Base-by-base conservation (phyloP, 2,329 filamentous ascomycete genomes). In the Talaromyces sp. region DNA sequence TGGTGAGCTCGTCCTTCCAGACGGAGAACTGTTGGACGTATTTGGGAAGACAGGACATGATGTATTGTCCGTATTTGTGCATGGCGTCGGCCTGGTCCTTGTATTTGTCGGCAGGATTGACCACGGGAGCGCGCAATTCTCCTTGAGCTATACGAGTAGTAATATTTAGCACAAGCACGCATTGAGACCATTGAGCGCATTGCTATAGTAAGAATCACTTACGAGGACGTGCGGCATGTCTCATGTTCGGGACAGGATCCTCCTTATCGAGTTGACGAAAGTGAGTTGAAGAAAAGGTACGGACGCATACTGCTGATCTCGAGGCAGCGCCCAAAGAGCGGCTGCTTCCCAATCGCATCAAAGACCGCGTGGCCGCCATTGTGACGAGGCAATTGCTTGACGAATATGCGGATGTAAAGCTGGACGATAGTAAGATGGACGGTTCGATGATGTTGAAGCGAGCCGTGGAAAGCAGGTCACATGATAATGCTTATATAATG, bases 11-110 rank as follows among this genome's bases (percentile, higher is more conserved):
- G 77, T 99, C 95, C 83, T 99, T 99, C 95, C 95, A 99, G 64
- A 99, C 94, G 13, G 93, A 96, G 83, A 98, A 98, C 82, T 99
- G 95, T 83, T 99, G 96, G 73, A 99, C 87, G 81, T 97, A 97
- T 85, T 97, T 98, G 73, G 95, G 96, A 75, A 99, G 82, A 80
- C 92, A 96, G 71, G 93, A 93, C 87, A 99, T 94, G 74, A 99
- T 83, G 86, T 97, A 99, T 76, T 96, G 89, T 74, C 95, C 95
- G 77, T 99, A 99, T 74, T 89, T 90, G 85, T 99, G 95, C 76
- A 98, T 84, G 76, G 89, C 86, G 70, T 96, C 91, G 71, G 91
- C 87, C 83, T 94, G 95, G 76, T 91, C 89, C 77, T 90, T 85
- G 81, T 93, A 96, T 81, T 95, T 96, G 85, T 98, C 95, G 79